These are phyloP conservation scores for Ziziphus jujuba DNA, from an alignment of 306 rosid species.

Conservation along the genomic window DNA sequence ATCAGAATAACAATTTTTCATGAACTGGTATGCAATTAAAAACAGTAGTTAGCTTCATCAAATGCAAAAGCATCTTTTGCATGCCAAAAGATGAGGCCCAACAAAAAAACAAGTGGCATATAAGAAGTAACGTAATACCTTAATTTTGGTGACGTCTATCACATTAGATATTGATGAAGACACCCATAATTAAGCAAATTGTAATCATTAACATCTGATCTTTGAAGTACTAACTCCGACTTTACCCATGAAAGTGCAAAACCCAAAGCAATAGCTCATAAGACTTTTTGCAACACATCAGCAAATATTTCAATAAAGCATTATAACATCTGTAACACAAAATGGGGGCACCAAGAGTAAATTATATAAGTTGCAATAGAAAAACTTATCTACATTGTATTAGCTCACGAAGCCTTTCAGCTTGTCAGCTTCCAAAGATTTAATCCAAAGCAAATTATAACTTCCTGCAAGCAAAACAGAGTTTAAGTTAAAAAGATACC, in stretches of 20 bases:
- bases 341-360: too few species aligned
- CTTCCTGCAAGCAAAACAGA: too few species aligned
- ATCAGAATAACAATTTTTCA: too few species aligned
- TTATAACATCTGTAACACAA: not conserved
- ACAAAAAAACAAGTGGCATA: constrained; percentile 5
- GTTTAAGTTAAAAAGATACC: too few species aligned
- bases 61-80: not conserved
- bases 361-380: too few species aligned
- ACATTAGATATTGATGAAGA: constrained; percentile 81
- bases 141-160: constrained; percentile 72
- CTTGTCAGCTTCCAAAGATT: too few species aligned
- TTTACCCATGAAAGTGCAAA: not conserved
- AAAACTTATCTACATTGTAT: too few species aligned
- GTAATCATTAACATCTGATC: too few species aligned
- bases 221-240: not conserved
- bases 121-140: constrained; percentile 38
- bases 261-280: not conserved
- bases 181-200: constrained; percentile 42
- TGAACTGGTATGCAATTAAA: not conserved
- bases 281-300: not conserved
- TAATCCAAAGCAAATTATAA: too few species aligned
- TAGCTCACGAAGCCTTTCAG: too few species aligned
- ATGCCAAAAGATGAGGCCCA: not conserved
- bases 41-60: not conserved
- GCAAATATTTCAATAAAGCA: constrained; percentile 6